Evolutionary conservation across 768 basidiomycete species (phyloP).

Genomic region (Leccinum olivaceopallidum): DNA sequence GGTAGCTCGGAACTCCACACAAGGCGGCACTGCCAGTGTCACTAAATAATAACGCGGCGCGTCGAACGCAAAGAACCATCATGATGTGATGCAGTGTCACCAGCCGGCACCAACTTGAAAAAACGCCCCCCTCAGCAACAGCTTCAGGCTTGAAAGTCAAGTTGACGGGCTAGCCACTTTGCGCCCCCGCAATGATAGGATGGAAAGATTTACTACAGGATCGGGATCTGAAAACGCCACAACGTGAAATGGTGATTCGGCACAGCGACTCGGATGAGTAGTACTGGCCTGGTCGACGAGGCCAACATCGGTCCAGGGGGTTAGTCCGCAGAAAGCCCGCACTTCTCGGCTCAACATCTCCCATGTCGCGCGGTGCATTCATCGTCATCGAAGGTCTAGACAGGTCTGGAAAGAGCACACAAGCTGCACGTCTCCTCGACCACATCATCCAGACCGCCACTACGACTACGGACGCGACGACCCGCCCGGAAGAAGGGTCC

Average conservation of each 20-base stretch:
- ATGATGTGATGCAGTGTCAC: not conserved
- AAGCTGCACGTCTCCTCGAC: slow-evolving; percentile 61
- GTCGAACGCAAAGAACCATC: not conserved
- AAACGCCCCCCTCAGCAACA: not conserved
- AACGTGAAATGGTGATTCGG: no score
- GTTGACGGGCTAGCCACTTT: not conserved
- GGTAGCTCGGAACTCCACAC: not conserved
- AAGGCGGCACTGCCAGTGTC: not conserved
- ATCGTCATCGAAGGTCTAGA: slow-evolving; percentile 97
- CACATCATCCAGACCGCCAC: slow-evolving; percentile 41
- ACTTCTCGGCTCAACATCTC: slow-evolving; percentile 61
- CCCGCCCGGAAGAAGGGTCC: not conserved
- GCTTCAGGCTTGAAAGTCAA: not conserved
- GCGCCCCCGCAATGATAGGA: not conserved
- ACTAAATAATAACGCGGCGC: not conserved
- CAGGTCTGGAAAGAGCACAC: slow-evolving; percentile 92
- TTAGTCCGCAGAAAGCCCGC: not conserved
- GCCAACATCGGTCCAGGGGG: not conserved
- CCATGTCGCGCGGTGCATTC: slow-evolving; percentile 63
- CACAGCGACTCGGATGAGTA: no score
- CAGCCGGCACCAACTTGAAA: not conserved
- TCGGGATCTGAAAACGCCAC: not conserved
- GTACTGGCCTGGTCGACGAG: not conserved
- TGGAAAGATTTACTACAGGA: not conserved
- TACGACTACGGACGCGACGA: not conserved